A percentile compares a stretch with the other conserved stretches of the same genome.
phyloP scores from a whole-genome alignment of 2,329 filamentous ascomycete species.

The Apiospora koreana region DNA sequence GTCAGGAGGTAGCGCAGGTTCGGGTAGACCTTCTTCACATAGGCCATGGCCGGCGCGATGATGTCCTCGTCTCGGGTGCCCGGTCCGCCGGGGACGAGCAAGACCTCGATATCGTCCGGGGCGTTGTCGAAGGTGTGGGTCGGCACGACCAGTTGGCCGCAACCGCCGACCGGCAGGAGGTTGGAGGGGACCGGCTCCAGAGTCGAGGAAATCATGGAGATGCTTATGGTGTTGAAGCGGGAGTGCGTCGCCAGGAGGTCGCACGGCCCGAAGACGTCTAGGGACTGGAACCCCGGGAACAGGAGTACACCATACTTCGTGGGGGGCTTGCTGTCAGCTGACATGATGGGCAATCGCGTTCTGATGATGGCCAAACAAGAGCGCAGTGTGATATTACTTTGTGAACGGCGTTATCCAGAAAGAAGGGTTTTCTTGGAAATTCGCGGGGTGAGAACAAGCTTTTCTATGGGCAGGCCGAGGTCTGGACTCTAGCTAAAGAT shows the following conservation, averaged over 20 bases:
- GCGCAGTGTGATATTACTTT: not conserved
- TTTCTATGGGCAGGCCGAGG: not conserved
- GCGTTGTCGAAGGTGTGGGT: slow-evolving; percentile 54
- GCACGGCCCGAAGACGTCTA: slow-evolving; percentile 49
- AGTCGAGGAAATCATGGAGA: slow-evolving; percentile 42
- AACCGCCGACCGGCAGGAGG: slow-evolving; percentile 28
- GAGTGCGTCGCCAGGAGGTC: slow-evolving; percentile 46
- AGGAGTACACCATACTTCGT: slow-evolving; percentile 44
- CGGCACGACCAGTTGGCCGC: slow-evolving; percentile 36
- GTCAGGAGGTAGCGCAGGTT: slow-evolving; percentile 59
- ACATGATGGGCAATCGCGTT: not conserved
- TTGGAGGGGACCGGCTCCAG: slow-evolving; percentile 42
- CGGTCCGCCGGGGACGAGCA: slow-evolving; percentile 66
- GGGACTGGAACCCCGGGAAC: slow-evolving; percentile 45
- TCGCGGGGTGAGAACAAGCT: not conserved
- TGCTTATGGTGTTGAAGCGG: slow-evolving; percentile 35
- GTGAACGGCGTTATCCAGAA: not conserved
- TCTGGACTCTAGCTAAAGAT: not conserved
- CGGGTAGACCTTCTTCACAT: slow-evolving; percentile 46
- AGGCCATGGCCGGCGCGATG: slow-evolving; percentile 41
- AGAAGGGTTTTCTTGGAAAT: not conserved
- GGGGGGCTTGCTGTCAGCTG: slow-evolving; percentile 16
- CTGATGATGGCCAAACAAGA: not conserved
- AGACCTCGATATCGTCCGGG: slow-evolving; percentile 57
- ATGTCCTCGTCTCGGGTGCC: slow-evolving; percentile 44